These are phyloP conservation scores for Prunus padus DNA, from an alignment of 306 rosid genomes.

Conservation along the genomic window DNA sequence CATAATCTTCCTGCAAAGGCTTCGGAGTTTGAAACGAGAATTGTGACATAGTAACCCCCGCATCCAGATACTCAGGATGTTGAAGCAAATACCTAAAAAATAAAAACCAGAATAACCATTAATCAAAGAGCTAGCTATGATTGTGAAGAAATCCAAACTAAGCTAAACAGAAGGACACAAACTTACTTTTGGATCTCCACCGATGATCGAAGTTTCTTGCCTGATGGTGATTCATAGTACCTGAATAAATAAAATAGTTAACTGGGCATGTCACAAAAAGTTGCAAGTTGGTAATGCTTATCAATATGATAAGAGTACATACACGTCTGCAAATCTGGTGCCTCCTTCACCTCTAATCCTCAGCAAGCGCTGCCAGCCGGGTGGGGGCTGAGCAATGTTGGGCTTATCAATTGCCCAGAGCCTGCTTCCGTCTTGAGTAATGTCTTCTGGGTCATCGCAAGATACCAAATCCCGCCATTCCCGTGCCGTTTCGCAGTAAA, in stretches of 20 bases:
- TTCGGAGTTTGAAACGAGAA: slow-evolving; percentile 83
- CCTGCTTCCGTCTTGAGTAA: slow-evolving; percentile 82
- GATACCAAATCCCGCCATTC: slow-evolving; percentile 80
- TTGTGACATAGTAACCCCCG: slow-evolving; percentile 56
- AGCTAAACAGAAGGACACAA: background rate
- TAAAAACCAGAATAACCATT: slow-evolving; percentile 20
- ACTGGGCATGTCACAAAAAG: background rate
- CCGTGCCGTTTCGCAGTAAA: slow-evolving; percentile 67
- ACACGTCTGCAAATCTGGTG: slow-evolving; percentile 88
- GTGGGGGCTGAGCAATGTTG: slow-evolving; percentile 80
- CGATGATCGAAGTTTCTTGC: slow-evolving; percentile 86
- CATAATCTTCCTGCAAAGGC: slow-evolving; percentile 87
- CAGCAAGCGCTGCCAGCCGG: slow-evolving; percentile 84
- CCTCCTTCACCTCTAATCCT: slow-evolving; percentile 91
- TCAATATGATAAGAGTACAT: slow-evolving; percentile 18
- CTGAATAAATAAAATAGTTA: slow-evolving; percentile 39
- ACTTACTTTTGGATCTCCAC: slow-evolving; percentile 86
- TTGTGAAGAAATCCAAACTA: background rate
- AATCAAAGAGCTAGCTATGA: background rate
- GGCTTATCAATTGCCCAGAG: slow-evolving; percentile 99
- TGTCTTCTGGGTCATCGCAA: slow-evolving; percentile 83
- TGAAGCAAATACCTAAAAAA: slow-evolving; percentile 61
- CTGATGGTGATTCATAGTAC: slow-evolving; percentile 80
- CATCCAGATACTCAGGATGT: slow-evolving; percentile 63
- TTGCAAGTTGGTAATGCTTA: background rate